Percentiles rank a stretch among this genome's conserved stretches.
Evolutionary conservation across 371 early-diverging fungal genomes (phyloP).

Genomic region (Mortierella sp.): DNA sequence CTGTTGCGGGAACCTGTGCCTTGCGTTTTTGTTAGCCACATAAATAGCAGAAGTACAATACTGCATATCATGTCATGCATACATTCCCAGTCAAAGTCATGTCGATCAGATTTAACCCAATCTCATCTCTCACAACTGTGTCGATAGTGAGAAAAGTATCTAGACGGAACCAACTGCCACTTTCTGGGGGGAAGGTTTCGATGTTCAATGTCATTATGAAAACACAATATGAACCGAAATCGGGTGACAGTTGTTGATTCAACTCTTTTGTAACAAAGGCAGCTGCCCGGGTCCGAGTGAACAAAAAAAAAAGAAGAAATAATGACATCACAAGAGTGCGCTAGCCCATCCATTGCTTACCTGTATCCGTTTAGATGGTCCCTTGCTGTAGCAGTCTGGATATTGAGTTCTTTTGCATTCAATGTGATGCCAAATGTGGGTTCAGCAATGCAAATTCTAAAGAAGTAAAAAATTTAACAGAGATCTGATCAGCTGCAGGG

Average conservation of each 20-base stretch:
- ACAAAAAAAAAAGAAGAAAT: background rate
- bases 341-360: slow-evolving; percentile 4
- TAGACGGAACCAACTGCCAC: too few species aligned
- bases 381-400: slow-evolving; percentile 44
- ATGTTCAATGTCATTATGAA: too few species aligned
- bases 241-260: too few species aligned
- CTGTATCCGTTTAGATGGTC: slow-evolving; percentile 33
- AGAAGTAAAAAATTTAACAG: background rate
- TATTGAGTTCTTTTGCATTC: slow-evolving; percentile 52
- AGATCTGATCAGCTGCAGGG: background rate
- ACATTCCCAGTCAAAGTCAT: background rate
- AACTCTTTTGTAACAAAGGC: too few species aligned
- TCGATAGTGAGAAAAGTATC: too few species aligned
- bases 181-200: too few species aligned
- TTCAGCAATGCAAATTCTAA: slow-evolving; percentile 51
- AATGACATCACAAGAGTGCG: background rate
- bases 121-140: background rate
- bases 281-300: background rate
- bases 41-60: too few species aligned
- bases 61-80: too few species aligned
- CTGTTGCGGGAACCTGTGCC: too few species aligned
- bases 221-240: too few species aligned
- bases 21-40: too few species aligned
- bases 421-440: slow-evolving; percentile 39
- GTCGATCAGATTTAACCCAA: slow-evolving; percentile 4